Evolutionary conservation across 2,329 filamentous ascomycete genomes (phyloP), one percentile per base, ranked within the genome.

Genomic region (Fusarium camptoceras): DNA sequence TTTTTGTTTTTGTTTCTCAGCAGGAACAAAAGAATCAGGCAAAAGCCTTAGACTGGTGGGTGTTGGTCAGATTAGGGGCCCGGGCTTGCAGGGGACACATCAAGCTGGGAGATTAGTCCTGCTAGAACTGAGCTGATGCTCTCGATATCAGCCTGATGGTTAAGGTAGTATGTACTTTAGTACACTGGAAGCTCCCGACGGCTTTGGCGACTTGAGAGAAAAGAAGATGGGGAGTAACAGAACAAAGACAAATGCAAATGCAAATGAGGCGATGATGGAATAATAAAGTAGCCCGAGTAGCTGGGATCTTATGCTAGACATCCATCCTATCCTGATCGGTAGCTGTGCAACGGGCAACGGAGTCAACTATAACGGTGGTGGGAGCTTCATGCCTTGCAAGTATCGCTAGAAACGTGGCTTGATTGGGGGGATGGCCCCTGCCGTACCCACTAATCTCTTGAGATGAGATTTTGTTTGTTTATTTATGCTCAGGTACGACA

Each of bases 401-500:
- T 53, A 49, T 39, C 46, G 55, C 58, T 70, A 44, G 56, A 64
- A 59, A 49, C 56, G 72, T 69, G 68, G 57, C 59, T 70, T 72
- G 57, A 70, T 70, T 71, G 70, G 72, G 48, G 42, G 27, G 28
- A 53, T 53, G 7, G 10, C 48, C 57, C 28, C 16, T 24, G 47
- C 5, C 3, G 16, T 31, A 11, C 3, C 74, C 74, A 72, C 72
- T 73, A 64, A 65, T 68, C 58, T 18, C 62, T 50, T 53, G 55
- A 69, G 58, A 62, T 73, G 72, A 74, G 74, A 75, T 66, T 73
- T 77, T 78, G 77, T 78, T 78, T 78, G 76, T 78, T 78, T 78
- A 70, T 78, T 78, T 78, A 78, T 77, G 68, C 68, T 47, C 65
- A 72, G 69, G 69, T 63, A 71, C 72, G 55, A 56, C 71, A 72